Conservation (phyloP, 495 filamentous ascomycete genomes). For the Xylaria acuta region DNA sequence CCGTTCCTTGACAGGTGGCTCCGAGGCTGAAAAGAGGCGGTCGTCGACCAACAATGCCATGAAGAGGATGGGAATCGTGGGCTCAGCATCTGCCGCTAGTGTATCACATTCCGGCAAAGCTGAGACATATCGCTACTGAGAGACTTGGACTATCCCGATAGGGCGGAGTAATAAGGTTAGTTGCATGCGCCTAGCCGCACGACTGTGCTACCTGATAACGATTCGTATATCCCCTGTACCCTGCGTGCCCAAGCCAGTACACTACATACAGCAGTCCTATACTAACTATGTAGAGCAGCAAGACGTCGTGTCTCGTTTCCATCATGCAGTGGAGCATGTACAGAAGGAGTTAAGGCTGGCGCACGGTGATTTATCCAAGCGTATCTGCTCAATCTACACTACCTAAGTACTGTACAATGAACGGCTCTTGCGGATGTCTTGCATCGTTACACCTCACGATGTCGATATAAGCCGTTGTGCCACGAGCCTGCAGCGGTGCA, state of each 20-base stretch:
- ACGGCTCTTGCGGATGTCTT: not conserved
- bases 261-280: too few relatives aligned
- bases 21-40: conserved; percentile 7
- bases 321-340: not conserved
- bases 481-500: conserved; percentile 4
- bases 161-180: conserved; percentile 11
- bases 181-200: not conserved
- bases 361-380: not conserved
- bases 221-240: not conserved
- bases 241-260: not conserved
- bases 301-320: not conserved
- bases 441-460: not conserved
- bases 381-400: not conserved
- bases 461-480: not conserved
- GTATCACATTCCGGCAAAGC: not conserved
- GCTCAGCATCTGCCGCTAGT: not conserved
- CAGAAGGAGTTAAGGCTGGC: not conserved
- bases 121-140: not conserved
- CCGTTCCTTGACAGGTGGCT: not conserved
- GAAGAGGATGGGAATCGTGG: not conserved
- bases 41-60: not conserved
- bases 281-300: not conserved
- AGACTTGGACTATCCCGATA: not conserved
- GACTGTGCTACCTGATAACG: not conserved
- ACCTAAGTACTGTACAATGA: too few relatives aligned